phyloP scores from a whole-genome alignment of 306 rosid genomes.

The Prunus mume region DNA sequence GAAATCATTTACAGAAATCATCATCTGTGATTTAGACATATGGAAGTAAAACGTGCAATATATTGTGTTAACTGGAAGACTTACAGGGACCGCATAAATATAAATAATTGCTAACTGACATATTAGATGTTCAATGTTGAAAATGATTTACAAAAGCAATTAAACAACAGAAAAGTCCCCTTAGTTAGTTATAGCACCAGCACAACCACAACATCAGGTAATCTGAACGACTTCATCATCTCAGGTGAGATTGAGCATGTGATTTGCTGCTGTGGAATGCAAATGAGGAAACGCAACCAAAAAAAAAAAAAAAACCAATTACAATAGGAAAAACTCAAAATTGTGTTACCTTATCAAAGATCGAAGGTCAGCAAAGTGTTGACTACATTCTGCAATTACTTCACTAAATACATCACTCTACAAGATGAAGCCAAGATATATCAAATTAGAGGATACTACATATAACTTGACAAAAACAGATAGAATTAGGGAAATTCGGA shows the following conservation, averaged over 20 bases:
- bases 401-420: conserved; percentile 47
- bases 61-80: background rate
- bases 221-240: background rate
- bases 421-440: conserved; percentile 13
- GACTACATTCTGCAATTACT: conserved; percentile 47
- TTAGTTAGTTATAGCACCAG: background rate
- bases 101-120: too few species aligned
- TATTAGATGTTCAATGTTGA: background rate
- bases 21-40: background rate
- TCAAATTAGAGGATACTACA: background rate
- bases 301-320: background rate
- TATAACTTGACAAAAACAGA: background rate
- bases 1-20: background rate
- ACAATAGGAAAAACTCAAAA: background rate
- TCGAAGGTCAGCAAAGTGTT: conserved; percentile 50
- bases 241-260: background rate
- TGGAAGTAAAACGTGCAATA: too few species aligned
- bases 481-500: background rate
- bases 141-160: background rate
- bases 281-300: too few species aligned
- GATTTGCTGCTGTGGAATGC: background rate
- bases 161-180: background rate
- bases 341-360: conserved; percentile 40
- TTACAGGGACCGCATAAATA: background rate
- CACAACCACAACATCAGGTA: background rate